Base-by-base conservation (phyloP, 2,329 filamentous ascomycete species). In the Beauveria sp. region DNA sequence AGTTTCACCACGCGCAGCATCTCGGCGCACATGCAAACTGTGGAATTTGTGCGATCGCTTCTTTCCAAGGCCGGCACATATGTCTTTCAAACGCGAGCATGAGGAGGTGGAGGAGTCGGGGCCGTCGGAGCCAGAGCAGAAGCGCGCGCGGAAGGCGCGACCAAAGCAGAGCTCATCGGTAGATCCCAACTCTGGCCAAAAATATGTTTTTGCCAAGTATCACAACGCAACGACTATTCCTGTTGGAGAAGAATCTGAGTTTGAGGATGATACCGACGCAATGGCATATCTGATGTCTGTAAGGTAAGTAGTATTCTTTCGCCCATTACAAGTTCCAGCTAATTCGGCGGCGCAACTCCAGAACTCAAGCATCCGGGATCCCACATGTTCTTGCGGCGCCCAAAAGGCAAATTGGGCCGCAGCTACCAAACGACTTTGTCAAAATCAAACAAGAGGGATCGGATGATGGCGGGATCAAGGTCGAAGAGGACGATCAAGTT, bases 321-420 rank as follows among this genome's bases (percentile, higher is more conserved):
- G 47, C 46, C 50, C 8, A 12, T 5, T 7, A 9, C 12, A 22
- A 12, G n/a, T 16, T 14, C 4, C 43, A 24, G 43, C 55, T 57
- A 57, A 57, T 40, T 20, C 4, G 28, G 9, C 48, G 28, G 28
- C 55, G 48, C 22, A 12, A 70, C 69, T 67, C 63, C 74, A 94
- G 90, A 76, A 81, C 84, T 66, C 86, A 96, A 82, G 90, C 90
- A n/a, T 84, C 79, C 63, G 75, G 79, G 10, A 87, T 96, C 40
- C 91, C 91, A 1, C 82, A 87, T 65, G 76, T 94, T 12, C 80
- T 94, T 56, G 82, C 85, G 51, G 89, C 87, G 1, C 80, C 84
- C 5, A 82, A 79, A 65, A 71, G 77, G 12, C 80, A 78, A 64
- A 76, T 80, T 30, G 82, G 82, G 0, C 82, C 83, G 1, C 76